Evolutionary conservation across 352 stramenopile species (phyloP), one percentile per base, ranked within the genome.

Genomic region (Globisporangium megalacanthum): DNA sequence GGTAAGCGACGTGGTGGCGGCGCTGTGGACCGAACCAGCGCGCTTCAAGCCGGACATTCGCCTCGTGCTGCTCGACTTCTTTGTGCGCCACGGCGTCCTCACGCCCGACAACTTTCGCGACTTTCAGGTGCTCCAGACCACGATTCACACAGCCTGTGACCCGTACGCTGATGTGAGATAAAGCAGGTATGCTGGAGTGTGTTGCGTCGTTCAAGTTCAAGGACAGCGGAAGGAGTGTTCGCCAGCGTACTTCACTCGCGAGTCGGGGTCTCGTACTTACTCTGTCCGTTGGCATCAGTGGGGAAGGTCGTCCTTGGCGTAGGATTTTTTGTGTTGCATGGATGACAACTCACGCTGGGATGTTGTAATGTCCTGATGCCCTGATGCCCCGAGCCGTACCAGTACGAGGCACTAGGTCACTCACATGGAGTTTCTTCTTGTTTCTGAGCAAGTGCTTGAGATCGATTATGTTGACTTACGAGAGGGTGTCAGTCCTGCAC

Each of bases 11-110:
- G 61, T 73, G 17, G 36, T 87, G 6, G 45, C 49, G 4, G 65
- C 58, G 11, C 46, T 91, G 8, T 69, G 72, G 52, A 68, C 75
- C 6, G 67, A 79, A 50, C 72, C 75, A 14, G 69, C 81, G 49
- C 66, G 62, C 33, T 89, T 91, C 59, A 91, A 91, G 59, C 81
- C 76, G 46, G 79, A 91, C 52, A 77, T 89, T 49, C 79, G 78
- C 54, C n/a, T 88, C 36, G 58, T 89, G 51, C 44, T 91, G 54
- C 64, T 89, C 45, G 78, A 88, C 54, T 91, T 89, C 49, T 72
- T 69, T 44, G 47, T 89, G 10, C 81, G 79, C 41, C 81, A 91
- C 15, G 75, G 79, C 10, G 48, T 87, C 15, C 58, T 89, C 52
- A 85, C 79, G n/a, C 61, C 75, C 10, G 73, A 87, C 52, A 84